phyloP scores from a whole-genome alignment of 1,284 basidiomycete genomes.

The Rugosomyces carneus region DNA sequence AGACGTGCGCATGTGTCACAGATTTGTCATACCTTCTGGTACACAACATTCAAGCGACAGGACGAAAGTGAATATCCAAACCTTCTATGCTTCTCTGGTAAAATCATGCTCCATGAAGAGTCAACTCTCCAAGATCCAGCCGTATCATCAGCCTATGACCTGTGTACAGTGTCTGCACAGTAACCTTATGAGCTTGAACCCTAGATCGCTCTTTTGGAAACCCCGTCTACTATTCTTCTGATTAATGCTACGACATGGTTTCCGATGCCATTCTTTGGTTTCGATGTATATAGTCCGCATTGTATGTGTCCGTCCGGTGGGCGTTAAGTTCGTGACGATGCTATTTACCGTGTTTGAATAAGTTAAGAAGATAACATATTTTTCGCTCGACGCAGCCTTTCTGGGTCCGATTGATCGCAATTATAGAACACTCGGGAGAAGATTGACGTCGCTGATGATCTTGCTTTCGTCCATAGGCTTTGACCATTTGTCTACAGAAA shows the following conservation, averaged over 20 bases:
- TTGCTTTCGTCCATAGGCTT: conserved; percentile 33
- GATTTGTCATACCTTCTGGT: no score
- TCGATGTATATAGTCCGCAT: background rate
- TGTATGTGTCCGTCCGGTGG: background rate
- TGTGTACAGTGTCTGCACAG: background rate
- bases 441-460: conserved; percentile 28
- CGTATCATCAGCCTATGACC: background rate
- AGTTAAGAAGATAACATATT: conserved; percentile 1
- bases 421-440: conserved; percentile 34
- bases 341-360: background rate
- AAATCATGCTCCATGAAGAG: background rate
- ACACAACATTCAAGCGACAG: no score
- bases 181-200: background rate
- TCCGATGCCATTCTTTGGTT: background rate
- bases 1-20: background rate
- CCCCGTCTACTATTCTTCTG: no score
- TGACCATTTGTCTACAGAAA: conserved; percentile 43
- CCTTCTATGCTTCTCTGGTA: background rate
- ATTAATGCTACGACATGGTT: background rate
- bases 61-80: no score
- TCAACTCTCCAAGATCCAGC: background rate
- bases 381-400: background rate
- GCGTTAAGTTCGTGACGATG: background rate
- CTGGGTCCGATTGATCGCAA: background rate
- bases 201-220: no score